Evolutionary conservation across 345 rosid species (phyloP), one percentile per base, ranked within the genome.

Genomic region (Dipteronia sinensis): DNA sequence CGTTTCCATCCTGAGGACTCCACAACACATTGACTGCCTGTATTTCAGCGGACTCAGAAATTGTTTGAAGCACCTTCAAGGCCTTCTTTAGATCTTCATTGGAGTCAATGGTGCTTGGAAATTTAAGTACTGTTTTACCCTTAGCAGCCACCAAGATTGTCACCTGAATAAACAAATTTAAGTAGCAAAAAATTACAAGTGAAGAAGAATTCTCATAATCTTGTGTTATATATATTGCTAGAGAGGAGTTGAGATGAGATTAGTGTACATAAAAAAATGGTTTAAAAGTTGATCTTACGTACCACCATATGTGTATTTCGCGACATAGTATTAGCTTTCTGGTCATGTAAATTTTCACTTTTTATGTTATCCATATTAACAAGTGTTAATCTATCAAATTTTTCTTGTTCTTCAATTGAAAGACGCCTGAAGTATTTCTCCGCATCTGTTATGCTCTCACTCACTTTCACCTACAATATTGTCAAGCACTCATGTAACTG

Each of bases 11-110:
- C 38, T 10, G 49, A 17, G 46, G 74, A 20, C 25, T 71, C 74
- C 64, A 70, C n/a, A 71, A 7, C 34, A 71, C 46, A 55, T 29
- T 71, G 20, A 31, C 47, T 19, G 47, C 64, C 64, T 53, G 74
- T 29, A 65, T 17, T 29, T 31, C 42, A 20, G 20, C 3, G 9
- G 1, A 46, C 25, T 46, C 0, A 23, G 55, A 49, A 49, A 49
- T 49, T 3, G 55, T 11, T 49, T 49, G 16, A 49, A 49, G 55
- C 55, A 13, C 55, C 55, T 49, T 34, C 38, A 49, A 49, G 55
- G 55, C 55, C 55, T 49, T 49, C 55, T 12, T 49, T 49, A 49
- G 55, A 49, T 49, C 55, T 49, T 13, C 19, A 34, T 42, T 7
- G 46, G 38, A 34, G 38, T 34, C 38, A 34, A 34, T 34, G 7